Evolutionary conservation across 352 stramenopile species (phyloP), one percentile per base, ranked within the genome.

Genomic region (Phytophthora citricola): DNA sequence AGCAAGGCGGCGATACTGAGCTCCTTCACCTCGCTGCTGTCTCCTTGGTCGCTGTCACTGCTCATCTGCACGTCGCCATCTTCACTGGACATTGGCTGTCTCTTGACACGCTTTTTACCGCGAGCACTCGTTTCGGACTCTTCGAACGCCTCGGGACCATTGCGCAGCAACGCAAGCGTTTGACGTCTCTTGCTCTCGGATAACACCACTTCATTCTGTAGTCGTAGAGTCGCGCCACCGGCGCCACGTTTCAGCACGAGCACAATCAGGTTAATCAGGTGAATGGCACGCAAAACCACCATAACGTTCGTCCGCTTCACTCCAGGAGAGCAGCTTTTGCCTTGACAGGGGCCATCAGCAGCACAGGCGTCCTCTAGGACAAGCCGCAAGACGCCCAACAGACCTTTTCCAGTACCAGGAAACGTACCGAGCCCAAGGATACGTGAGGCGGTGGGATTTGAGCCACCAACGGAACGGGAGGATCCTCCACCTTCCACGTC

Each of bases 41-140:
- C 77, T n/a, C 71, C 75, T 49, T 89, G 75, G 20, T 91, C 82
- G 32, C 80, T 89, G 46, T 93, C 82, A 72, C 81, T 90, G 65
- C 77, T 90, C 81, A 91, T 90, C 43, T 87, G 75, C 14, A 90
- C 63, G 51, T 92, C 79, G 2, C 47, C 55, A 48, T 92, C 81
- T 10, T 90, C 82, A 11, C 75, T 75, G 9, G 71, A 56, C 12
- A 78, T 66, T 5, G 61, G 63, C 24, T 90, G 83, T 12, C 82
- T 76, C 58, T 90, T 91, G 29, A 86, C 79, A 31, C 85, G 78
- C 59, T 94, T 94, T 63, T 89, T 89, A 4, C 81, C 81, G 55
- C 79, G 73, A 56, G 38, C 55, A 20, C 66, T 59, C 20, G 71
- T 79, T 10, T 87, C 79, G 3, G 59, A 64, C 51, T 93, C 85